Evolutionary conservation across 306 rosid species (phyloP).

Genomic region (Ochetophila trinervis): DNA sequence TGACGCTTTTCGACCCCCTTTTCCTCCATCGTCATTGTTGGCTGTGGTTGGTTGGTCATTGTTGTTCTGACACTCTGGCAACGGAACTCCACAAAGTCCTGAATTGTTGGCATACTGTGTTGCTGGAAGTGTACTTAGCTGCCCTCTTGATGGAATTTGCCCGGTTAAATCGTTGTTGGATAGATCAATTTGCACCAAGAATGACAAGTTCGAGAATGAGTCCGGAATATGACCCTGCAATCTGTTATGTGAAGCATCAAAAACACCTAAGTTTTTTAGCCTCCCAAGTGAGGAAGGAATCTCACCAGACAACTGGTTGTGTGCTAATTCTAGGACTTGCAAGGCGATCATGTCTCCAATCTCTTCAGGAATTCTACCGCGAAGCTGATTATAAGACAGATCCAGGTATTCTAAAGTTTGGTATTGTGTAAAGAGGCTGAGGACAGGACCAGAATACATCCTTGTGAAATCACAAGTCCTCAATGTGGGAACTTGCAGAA

Average conservation of each 20-base stretch:
- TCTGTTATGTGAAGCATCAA: conserved; percentile 88
- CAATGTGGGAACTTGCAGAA: conserved; percentile 70
- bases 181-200: conserved; percentile 88
- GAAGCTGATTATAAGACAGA: conserved; percentile 87
- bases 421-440: conserved; percentile 80
- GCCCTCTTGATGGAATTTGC: conserved; percentile 84
- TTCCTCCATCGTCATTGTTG: conserved; percentile 31
- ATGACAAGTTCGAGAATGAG: conserved; percentile 86
- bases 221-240: conserved; percentile 92
- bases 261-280: conserved; percentile 80
- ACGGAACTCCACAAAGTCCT: conserved; percentile 95
- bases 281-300: conserved; percentile 80
- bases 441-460: conserved; percentile 83
- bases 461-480: conserved; percentile 89
- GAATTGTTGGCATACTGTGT: conserved; percentile 84
- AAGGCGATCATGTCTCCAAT: conserved; percentile 92
- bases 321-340: conserved; percentile 86
- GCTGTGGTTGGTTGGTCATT: conserved; percentile 41
- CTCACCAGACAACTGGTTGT: conserved; percentile 93
- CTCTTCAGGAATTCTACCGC: conserved; percentile 84
- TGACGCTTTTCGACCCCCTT: conserved; percentile 41
- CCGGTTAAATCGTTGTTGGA: conserved; percentile 88
- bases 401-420: conserved; percentile 93
- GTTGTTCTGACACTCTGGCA: conserved; percentile 58
- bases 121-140: conserved; percentile 90